Evolutionary conservation across 371 early-diverging fungal genomes (phyloP).

Genomic region (Funneliformis caledonium): DNA sequence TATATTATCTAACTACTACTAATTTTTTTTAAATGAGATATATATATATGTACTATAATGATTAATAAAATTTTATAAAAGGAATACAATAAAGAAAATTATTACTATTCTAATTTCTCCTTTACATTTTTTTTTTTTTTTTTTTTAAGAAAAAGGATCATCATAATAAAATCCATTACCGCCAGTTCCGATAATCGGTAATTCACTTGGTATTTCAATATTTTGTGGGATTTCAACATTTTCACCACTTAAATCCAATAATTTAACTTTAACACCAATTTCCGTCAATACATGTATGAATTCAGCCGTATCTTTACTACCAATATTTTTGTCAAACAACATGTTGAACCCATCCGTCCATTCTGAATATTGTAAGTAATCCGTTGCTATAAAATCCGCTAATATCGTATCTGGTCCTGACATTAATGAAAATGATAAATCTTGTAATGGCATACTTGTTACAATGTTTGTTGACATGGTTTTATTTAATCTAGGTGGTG

Average conservation of each 20-base stretch:
- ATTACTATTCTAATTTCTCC: no score
- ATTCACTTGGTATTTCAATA: constrained; percentile 40
- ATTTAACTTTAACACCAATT: constrained; percentile 67
- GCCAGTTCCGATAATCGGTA: constrained; percentile 20
- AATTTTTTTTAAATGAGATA: no score
- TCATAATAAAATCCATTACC: constrained; percentile 38
- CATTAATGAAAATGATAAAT: constrained; percentile 58
- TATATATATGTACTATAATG: no score
- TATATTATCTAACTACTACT: no score
- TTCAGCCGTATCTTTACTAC: constrained; percentile 67
- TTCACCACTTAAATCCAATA: constrained; percentile 74
- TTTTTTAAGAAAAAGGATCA: constrained; percentile 31
- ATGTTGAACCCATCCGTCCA: constrained; percentile 86
- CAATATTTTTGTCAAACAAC: constrained; percentile 68
- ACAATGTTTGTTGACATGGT: constrained; percentile 53
- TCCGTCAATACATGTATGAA: constrained; percentile 70
- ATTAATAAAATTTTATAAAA: no score
- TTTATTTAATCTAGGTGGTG: background rate
- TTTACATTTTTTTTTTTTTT: no score
- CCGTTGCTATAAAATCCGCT: constrained; percentile 65
- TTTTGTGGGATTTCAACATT: constrained; percentile 60
- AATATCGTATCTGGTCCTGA: constrained; percentile 50
- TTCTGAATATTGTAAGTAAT: constrained; percentile 62
- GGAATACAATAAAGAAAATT: no score
- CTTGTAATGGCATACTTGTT: constrained; percentile 40